Percentiles rank a stretch among this genome's conserved stretches.
Evolutionary conservation across 1,284 basidiomycete species (phyloP).

Genomic region (Heterobasidion parviporum): DNA sequence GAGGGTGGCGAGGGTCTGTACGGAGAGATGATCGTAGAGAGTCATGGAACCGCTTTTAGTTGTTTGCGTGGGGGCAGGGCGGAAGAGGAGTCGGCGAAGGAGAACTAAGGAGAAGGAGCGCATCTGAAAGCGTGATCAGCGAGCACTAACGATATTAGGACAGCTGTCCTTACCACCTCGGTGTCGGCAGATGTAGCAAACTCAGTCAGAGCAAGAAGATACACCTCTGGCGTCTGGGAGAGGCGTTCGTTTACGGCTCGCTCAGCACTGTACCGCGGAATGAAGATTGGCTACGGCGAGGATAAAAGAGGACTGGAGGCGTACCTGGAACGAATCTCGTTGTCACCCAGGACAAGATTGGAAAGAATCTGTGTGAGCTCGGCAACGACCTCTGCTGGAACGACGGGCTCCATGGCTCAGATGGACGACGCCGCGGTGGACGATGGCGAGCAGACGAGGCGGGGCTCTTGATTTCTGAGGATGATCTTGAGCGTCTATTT

Average conservation of each 20-base stretch:
- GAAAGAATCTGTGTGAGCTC: constrained; percentile 76
- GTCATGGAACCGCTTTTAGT: constrained; percentile 32
- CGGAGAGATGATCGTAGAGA: constrained; percentile 67
- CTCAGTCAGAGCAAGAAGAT: constrained; percentile 66
- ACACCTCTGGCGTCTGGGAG: constrained; percentile 66
- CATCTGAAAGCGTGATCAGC: constrained; percentile 39
- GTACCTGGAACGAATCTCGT: constrained; percentile 64
- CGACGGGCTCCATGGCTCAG: constrained; percentile 32
- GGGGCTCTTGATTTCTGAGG: too few relatives aligned
- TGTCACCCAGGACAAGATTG: constrained; percentile 74
- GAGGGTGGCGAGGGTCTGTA: constrained; percentile 53
- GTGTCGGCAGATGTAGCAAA: constrained; percentile 66
- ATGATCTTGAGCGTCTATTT: too few relatives aligned
- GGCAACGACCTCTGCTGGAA: constrained; percentile 55
- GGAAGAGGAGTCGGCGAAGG: constrained; percentile 66
- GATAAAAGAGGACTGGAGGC: constrained; percentile 16
- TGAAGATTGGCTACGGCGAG: constrained; percentile 4
- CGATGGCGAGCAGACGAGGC: too few relatives aligned
- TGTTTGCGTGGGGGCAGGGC: constrained; percentile 30
- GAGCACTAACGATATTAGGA: not conserved
- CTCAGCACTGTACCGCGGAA: constrained; percentile 46
- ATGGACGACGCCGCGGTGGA: too few relatives aligned
- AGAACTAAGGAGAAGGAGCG: constrained; percentile 75
- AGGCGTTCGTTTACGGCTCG: constrained; percentile 71
- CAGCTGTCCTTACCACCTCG: constrained; percentile 48